Percentiles rank a stretch among this genome's conserved stretches.
Evolutionary conservation across 441 rosid species (phyloP).

Genomic region (Geranium incanum): DNA sequence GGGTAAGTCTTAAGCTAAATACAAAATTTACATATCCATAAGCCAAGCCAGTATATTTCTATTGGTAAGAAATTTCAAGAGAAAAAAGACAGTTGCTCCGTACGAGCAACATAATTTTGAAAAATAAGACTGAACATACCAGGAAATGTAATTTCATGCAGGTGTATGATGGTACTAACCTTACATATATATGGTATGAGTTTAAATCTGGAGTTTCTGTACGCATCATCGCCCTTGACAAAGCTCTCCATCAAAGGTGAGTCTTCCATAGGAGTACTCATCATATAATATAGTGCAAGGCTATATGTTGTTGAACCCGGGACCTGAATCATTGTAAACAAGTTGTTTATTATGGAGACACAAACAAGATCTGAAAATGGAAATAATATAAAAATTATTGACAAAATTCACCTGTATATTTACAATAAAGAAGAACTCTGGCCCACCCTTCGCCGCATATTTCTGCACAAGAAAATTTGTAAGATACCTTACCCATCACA

Average conservation of each 20-base stretch:
- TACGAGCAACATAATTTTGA: constrained; percentile 5
- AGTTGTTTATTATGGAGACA: constrained; percentile 9
- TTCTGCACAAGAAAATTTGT: constrained; percentile 46
- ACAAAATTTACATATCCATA: neutral
- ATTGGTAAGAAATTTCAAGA: neutral
- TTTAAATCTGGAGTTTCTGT: constrained; percentile 91
- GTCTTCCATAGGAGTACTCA: constrained; percentile 71
- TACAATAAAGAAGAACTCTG: constrained; percentile 79
- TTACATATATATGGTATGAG: constrained; percentile 93
- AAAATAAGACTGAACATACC: neutral
- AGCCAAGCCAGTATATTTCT: neutral
- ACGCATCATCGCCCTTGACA: constrained; percentile 73
- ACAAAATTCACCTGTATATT: constrained; percentile 63
- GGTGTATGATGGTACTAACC: constrained; percentile 36
- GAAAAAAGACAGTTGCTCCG: neutral
- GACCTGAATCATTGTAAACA: constrained; percentile 40
- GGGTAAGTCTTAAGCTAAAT: neutral
- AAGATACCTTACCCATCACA: constrained; percentile 16
- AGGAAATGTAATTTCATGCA: constrained; percentile 18
- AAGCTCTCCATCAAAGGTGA: constrained; percentile 75
- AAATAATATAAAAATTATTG: neutral
- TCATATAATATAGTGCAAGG: constrained; percentile 84
- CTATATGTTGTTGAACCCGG: constrained; percentile 83
- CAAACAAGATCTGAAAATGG: constrained; percentile 10
- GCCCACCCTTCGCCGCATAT: constrained; percentile 84